phyloP scores from a whole-genome alignment of 2,329 filamentous ascomycete species.

The Sporothrix phasma region DNA sequence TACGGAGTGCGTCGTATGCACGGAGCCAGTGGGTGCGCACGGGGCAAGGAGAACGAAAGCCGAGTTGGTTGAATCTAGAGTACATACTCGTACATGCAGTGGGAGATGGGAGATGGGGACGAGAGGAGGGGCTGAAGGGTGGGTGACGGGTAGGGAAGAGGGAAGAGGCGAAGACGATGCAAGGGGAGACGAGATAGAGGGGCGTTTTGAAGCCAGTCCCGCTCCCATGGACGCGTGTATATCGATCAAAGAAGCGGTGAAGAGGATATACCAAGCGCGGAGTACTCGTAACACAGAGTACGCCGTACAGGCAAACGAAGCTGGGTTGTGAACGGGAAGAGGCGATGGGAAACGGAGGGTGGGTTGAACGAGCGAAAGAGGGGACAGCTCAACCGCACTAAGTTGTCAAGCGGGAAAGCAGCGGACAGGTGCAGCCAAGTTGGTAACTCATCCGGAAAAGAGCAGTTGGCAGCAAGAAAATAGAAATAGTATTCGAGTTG shows the following conservation, averaged over 20 bases:
- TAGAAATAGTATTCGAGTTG: too few species aligned
- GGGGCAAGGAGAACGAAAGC: conserved; percentile 3
- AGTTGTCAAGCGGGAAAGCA: background rate
- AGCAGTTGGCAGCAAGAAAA: background rate
- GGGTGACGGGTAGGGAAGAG: background rate
- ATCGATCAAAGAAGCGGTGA: background rate
- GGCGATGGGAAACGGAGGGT: background rate
- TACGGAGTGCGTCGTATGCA: background rate
- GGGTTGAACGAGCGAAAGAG: background rate
- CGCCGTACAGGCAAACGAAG: too few species aligned
- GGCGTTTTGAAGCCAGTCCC: background rate
- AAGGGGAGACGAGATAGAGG: background rate
- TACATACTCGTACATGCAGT: too few species aligned
- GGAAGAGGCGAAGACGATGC: background rate
- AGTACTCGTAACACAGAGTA: too few species aligned
- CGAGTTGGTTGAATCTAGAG: too few species aligned
- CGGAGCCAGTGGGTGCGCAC: background rate
- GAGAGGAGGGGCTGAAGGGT: background rate
- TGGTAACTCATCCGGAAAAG: too few species aligned
- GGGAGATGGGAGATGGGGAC: background rate
- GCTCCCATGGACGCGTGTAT: background rate
- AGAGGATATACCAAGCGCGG: too few species aligned
- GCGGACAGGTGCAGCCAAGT: too few species aligned
- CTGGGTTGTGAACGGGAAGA: background rate
- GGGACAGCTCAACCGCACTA: background rate